phyloP scores from a whole-genome alignment of 345 rosid species.

The rapeseed (Brassica napus) region DNA sequence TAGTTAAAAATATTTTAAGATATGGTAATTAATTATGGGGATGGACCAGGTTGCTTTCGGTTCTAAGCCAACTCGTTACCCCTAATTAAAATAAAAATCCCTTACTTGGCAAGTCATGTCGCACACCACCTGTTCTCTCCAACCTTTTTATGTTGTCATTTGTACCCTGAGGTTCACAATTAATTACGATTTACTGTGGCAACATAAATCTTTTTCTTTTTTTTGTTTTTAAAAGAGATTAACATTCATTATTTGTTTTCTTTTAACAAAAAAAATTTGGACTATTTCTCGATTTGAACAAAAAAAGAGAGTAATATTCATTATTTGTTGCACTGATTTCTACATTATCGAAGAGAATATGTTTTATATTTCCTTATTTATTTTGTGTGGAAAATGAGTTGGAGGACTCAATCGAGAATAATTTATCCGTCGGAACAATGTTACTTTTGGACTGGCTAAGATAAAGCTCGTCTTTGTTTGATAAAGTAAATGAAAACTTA shows the following conservation, averaged over 20 bases:
- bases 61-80: constrained; percentile 44
- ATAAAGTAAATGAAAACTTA: no score
- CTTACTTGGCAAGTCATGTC: constrained; percentile 64
- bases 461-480: no score
- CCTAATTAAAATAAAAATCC: constrained; percentile 52
- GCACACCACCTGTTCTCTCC: constrained; percentile 25
- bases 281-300: no score
- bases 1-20: not conserved
- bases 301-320: not conserved
- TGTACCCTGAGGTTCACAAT: not conserved
- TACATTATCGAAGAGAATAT: constrained; percentile 6
- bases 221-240: not conserved
- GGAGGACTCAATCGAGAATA: no score
- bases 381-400: no score
- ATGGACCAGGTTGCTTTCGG: constrained; percentile 37
- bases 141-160: constrained; percentile 12
- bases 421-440: no score
- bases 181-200: constrained; percentile 2
- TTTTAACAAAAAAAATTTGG: no score
- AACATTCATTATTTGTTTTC: not conserved
- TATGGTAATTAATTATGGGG: constrained; percentile 16
- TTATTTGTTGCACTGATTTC: constrained; percentile 4
- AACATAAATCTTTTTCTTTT: not conserved
- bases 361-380: no score
- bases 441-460: no score